Conservation (phyloP, 805 yeast genomes). For the Kazachstania bromeliacearum region DNA sequence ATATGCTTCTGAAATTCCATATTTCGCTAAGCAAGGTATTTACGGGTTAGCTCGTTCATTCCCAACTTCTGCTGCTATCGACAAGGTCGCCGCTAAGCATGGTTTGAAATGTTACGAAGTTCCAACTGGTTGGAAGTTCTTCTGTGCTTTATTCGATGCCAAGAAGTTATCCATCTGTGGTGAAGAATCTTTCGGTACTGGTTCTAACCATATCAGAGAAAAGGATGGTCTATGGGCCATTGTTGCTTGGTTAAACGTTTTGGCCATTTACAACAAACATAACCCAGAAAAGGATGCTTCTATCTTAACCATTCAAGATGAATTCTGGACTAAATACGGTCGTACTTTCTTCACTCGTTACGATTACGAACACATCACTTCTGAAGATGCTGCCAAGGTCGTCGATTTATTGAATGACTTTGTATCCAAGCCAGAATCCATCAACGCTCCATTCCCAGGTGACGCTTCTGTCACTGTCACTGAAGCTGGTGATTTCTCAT, state of each 20-base stretch:
- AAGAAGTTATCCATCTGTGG: constrained; percentile 93
- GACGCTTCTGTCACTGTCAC: constrained; percentile 42
- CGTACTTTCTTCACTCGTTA: constrained; percentile 95
- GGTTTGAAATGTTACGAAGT: constrained; percentile 80
- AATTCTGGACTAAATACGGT: constrained; percentile 88
- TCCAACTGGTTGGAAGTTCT: constrained; percentile 98
- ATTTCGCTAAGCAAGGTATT: constrained; percentile 75
- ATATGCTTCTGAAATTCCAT: constrained; percentile 86
- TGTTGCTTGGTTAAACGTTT: constrained; percentile 91
- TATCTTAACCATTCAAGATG: constrained; percentile 68
- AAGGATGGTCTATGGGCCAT: constrained; percentile 98
- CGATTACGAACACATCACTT: constrained; percentile 77
- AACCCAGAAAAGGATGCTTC: constrained; percentile 54
- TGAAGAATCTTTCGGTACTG: constrained; percentile 97
- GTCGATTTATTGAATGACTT: constrained; percentile 42
- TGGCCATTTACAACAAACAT: constrained; percentile 67
- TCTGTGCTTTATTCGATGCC: constrained; percentile 91
- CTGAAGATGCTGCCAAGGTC: constrained; percentile 65
- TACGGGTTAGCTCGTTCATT: constrained; percentile 92
- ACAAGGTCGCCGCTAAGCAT: constrained; percentile 74
- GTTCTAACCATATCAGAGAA: constrained; percentile 94
- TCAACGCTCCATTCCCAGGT: constrained; percentile 44
- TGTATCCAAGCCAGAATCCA: constrained; percentile 32
- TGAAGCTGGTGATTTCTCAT: constrained; percentile 82
- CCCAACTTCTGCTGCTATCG: constrained; percentile 96